Percentiles rank a stretch among this genome's conserved stretches.
phyloP scores from a whole-genome alignment of 208 protist genomes.

The Paratrypanosoma confusum region DNA sequence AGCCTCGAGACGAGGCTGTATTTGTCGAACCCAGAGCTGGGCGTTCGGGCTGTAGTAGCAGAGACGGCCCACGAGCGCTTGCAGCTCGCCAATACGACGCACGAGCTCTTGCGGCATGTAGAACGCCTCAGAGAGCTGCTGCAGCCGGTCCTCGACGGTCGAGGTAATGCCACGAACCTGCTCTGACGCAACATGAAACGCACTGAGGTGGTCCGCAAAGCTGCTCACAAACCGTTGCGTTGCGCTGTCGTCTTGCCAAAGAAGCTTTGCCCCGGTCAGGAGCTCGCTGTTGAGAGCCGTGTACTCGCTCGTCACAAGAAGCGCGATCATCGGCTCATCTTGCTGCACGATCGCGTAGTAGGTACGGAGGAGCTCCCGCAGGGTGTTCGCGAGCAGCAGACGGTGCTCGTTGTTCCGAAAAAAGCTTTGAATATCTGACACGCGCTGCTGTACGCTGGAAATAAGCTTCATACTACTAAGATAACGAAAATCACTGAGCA shows the following conservation, averaged over 20 bases:
- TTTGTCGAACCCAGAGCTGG: slow-evolving; percentile 50
- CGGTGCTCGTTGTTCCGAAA: slow-evolving; percentile 51
- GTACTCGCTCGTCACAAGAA: slow-evolving; percentile 73
- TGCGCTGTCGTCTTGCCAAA: slow-evolving; percentile 48
- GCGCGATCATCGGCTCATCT: slow-evolving; percentile 66
- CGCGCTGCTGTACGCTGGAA: slow-evolving; percentile 8
- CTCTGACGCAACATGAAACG: slow-evolving; percentile 40
- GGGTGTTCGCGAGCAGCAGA: slow-evolving; percentile 46
- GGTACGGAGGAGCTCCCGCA: slow-evolving; percentile 45
- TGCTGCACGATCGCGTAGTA: slow-evolving; percentile 62
- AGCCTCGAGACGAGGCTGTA: slow-evolving; percentile 60
- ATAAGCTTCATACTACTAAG: slow-evolving; percentile 35
- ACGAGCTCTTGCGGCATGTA: slow-evolving; percentile 48
- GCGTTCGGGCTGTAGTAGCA: slow-evolving; percentile 44
- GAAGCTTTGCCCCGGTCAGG: slow-evolving; percentile 34
- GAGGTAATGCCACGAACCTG: slow-evolving; percentile 51
- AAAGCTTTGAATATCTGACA: slow-evolving; percentile 19
- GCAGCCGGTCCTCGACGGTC: slow-evolving; percentile 36
- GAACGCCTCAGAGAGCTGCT: slow-evolving; percentile 19
- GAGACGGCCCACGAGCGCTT: slow-evolving; percentile 33
- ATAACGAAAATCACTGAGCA: slow-evolving; percentile 48
- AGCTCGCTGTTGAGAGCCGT: slow-evolving; percentile 43
- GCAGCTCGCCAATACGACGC: slow-evolving; percentile 45
- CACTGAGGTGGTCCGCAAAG: slow-evolving; percentile 44
- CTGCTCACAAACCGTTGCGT: slow-evolving; percentile 41